phyloP scores from a whole-genome alignment of 371 early-diverging fungal species.

The Lichtheimia hyalospora region DNA sequence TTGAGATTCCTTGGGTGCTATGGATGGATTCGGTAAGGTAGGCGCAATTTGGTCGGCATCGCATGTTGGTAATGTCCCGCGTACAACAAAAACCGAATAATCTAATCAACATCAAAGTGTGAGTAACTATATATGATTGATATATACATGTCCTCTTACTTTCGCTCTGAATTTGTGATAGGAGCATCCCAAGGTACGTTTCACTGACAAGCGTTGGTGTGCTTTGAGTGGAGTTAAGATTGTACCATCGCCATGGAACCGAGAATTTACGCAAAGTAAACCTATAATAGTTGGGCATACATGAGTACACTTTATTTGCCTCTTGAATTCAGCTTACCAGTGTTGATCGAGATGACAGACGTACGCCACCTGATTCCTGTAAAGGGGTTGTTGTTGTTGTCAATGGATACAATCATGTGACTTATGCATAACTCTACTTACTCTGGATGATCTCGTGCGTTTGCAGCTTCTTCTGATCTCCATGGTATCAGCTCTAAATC shows the following conservation, averaged over 20 bases:
- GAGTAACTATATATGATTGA: conserved; percentile 13
- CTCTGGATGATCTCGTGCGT: conserved; percentile 56
- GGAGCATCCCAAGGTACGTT: conserved; percentile 62
- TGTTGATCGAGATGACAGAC: conserved; percentile 65
- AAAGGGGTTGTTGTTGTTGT: neutral
- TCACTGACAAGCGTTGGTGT: conserved; percentile 61
- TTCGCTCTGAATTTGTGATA: conserved; percentile 66
- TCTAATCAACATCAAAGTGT: conserved; percentile 10
- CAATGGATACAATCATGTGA: neutral
- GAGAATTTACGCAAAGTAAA: conserved; percentile 71
- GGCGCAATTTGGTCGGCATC: conserved; percentile 27
- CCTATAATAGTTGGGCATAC: conserved; percentile 27
- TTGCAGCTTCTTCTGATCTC: conserved; percentile 44
- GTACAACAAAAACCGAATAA: conserved; percentile 40
- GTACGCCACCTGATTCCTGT: conserved; percentile 50
- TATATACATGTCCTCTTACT: conserved; percentile 43
- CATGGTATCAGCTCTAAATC: conserved; percentile 62
- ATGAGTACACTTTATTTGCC: no score
- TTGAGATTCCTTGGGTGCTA: conserved; percentile 3
- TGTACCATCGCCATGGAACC: conserved; percentile 68
- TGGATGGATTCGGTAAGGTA: conserved; percentile 15
- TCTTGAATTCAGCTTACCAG: conserved; percentile 26
- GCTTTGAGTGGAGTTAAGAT: conserved; percentile 59
- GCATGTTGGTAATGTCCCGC: conserved; percentile 22
- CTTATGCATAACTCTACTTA: conserved; percentile 16